Conservation (phyloP, 129 eudicot genomes). For the Tagetes erecta region DNA sequence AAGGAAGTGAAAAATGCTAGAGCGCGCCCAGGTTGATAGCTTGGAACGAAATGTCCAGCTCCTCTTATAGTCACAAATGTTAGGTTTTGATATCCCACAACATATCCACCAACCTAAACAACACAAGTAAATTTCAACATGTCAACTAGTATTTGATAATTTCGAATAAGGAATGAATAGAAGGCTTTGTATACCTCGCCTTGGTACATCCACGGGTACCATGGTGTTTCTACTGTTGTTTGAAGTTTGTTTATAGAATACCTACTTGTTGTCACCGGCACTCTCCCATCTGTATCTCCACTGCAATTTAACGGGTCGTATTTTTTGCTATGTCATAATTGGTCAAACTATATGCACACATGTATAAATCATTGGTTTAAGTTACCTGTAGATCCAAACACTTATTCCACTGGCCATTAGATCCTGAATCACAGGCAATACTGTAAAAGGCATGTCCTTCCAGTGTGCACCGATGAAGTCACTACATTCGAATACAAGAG, state of each 20-base stretch:
- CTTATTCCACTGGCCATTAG: constrained; percentile 56
- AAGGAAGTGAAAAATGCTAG: constrained; percentile 9
- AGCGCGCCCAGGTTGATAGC: constrained; percentile 11
- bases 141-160: neutral
- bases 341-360: neutral
- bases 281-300: constrained; percentile 51
- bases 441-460: constrained; percentile 48
- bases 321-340: constrained; percentile 2
- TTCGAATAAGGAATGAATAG: neutral
- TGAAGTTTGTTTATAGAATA: constrained; percentile 35
- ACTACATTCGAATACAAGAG: constrained; percentile 21
- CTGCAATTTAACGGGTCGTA: constrained; percentile 29
- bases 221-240: constrained; percentile 35
- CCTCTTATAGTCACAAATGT: constrained; percentile 15
- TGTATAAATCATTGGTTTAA: neutral
- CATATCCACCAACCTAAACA: constrained; percentile 16
- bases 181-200: constrained; percentile 41
- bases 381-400: constrained; percentile 65
- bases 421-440: constrained; percentile 52
- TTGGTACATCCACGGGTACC: constrained; percentile 51
- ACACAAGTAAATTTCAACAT: neutral
- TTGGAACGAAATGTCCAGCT: constrained; percentile 20
- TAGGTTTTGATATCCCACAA: constrained; percentile 14
- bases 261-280: constrained; percentile 49
- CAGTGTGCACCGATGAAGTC: neutral